Percentiles rank a stretch among this genome's conserved stretches.
phyloP scores from a whole-genome alignment of 495 filamentous ascomycete genomes.

The Penicillium paradoxum region DNA sequence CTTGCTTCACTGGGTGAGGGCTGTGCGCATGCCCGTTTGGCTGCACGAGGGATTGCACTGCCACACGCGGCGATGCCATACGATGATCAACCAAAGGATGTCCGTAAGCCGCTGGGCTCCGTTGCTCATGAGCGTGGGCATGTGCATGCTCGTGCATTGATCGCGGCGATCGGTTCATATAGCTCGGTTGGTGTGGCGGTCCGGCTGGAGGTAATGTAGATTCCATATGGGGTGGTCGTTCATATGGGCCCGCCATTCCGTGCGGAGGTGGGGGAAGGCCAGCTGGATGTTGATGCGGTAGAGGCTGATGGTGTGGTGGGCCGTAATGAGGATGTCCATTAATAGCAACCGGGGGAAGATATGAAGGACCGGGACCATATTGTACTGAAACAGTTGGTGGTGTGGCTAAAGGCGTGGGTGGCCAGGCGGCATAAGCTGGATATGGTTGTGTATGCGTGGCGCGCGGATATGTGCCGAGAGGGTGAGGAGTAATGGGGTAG shows the following conservation, averaged over 20 bases:
- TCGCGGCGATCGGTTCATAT: constrained; percentile 36
- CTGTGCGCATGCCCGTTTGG: constrained; percentile 26
- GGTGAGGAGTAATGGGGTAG: constrained; percentile 49
- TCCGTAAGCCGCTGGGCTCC: constrained; percentile 32
- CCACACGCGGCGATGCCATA: constrained; percentile 35
- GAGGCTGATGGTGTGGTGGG: constrained; percentile 23
- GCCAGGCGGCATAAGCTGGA: constrained; percentile 54
- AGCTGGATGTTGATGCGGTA: constrained; percentile 17
- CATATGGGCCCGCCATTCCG: constrained; percentile 26
- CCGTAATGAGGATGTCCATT: constrained; percentile 30
- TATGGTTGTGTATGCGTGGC: constrained; percentile 46
- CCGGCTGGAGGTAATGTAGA: constrained; percentile 21
- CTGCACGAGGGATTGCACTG: constrained; percentile 24
- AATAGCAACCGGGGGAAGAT: constrained; percentile 33
- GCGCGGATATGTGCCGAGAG: constrained; percentile 47
- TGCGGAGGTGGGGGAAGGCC: constrained; percentile 27
- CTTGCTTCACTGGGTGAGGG: constrained; percentile 31
- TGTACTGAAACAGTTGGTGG: constrained; percentile 38
- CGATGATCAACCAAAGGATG: constrained; percentile 25
- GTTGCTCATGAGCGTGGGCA: constrained; percentile 24
- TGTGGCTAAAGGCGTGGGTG: constrained; percentile 55
- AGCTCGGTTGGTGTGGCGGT: constrained; percentile 21
- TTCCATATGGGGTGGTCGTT: constrained; percentile 34
- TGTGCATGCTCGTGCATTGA: constrained; percentile 23
- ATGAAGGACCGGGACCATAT: constrained; percentile 25